phyloP scores from a whole-genome alignment of 331 rosid genomes.

The Quercus tomentella region DNA sequence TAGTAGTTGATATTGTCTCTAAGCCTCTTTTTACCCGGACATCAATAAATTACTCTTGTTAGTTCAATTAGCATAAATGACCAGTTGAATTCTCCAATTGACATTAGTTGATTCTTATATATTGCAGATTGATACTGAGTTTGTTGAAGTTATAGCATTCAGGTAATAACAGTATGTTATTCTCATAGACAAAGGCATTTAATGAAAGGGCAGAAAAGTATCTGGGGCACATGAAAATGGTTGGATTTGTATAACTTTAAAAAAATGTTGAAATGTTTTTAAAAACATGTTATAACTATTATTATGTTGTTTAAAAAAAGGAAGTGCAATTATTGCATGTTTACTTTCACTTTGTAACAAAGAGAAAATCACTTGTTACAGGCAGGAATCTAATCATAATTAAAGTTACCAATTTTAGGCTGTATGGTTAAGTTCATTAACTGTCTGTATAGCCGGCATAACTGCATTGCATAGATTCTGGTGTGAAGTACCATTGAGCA shows the following conservation, averaged over 20 bases:
- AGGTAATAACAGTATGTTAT: conserved; percentile 33
- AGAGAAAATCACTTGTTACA: background rate
- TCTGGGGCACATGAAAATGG: no score
- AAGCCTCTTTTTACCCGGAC: background rate
- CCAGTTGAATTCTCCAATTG: conserved; percentile 13
- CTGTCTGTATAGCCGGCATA: background rate
- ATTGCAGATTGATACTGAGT: conserved; percentile 83
- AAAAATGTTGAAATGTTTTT: no score
- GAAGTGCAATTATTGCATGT: background rate
- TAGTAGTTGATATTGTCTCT: background rate
- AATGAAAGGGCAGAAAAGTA: no score
- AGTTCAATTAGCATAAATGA: background rate
- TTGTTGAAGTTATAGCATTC: conserved; percentile 89
- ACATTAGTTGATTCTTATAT: conserved; percentile 13
- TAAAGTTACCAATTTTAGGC: background rate
- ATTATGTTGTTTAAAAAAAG: background rate
- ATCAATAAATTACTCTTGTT: background rate
- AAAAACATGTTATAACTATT: no score
- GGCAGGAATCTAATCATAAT: background rate
- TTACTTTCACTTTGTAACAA: background rate
- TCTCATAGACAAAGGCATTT: background rate
- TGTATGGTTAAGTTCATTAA: background rate
- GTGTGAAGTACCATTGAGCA: background rate
- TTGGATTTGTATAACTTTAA: no score
- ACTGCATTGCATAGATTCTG: background rate